phyloP scores from a whole-genome alignment of 148 eudicot species.

The Diospyros kaki region DNA sequence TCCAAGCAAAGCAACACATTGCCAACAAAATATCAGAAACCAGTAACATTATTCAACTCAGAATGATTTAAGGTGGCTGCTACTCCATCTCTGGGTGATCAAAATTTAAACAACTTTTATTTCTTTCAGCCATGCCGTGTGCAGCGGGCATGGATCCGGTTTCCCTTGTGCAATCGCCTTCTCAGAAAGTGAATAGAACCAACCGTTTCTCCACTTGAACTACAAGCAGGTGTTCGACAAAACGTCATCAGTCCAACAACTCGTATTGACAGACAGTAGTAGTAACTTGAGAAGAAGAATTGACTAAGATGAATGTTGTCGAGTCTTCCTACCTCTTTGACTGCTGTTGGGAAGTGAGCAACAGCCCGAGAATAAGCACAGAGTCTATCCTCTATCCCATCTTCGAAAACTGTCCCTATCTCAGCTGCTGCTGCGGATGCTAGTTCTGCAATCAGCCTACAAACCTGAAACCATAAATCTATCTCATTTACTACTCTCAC shows the following conservation, averaged over 20 bases:
- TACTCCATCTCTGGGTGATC: too few relatives aligned
- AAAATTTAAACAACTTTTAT: conserved; percentile 52
- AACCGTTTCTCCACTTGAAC: conserved; percentile 99
- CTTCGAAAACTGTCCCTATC: conserved; percentile 72
- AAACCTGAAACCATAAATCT: conserved; percentile 42
- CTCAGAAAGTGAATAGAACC: conserved; percentile 92
- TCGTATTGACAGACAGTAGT: too few relatives aligned
- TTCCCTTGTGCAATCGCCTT: conserved; percentile 73
- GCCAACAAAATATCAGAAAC: too few relatives aligned
- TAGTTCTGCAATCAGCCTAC: conserved; percentile 72
- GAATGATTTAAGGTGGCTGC: too few relatives aligned
- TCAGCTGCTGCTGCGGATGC: conserved; percentile 83
- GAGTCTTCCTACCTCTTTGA: conserved; percentile 65
- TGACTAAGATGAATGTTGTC: background rate
- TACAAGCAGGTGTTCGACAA: conserved; percentile 18
- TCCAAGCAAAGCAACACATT: too few relatives aligned
- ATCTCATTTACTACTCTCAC: background rate
- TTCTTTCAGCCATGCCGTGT: conserved; percentile 90
- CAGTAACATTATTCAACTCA: background rate
- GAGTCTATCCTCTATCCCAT: conserved; percentile 67
- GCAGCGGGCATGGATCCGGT: conserved; percentile 91
- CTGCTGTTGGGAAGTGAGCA: conserved; percentile 97
- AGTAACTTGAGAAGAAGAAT: background rate
- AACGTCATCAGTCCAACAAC: background rate
- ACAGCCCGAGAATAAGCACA: conserved; percentile 97